These are phyloP conservation scores for Stereocaulon alpinum DNA, from an alignment of 495 filamentous ascomycete species.

Conservation along the genomic window DNA sequence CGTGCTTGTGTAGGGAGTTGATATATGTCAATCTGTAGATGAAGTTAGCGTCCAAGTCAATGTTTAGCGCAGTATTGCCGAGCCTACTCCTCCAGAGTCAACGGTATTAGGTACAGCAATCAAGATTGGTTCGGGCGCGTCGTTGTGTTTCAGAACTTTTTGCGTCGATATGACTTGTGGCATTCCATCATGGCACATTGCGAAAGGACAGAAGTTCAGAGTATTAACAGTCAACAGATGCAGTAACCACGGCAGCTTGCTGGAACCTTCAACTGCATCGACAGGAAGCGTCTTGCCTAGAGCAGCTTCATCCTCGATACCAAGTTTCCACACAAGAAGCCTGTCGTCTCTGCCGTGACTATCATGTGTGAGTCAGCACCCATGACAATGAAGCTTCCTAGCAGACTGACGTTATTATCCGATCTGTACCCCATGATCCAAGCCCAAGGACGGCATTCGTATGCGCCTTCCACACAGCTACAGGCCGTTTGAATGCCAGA, in stretches of 20 bases:
- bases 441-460: slow-evolving; percentile 65
- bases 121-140: slow-evolving; percentile 32
- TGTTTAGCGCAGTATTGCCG: neutral
- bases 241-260: slow-evolving; percentile 69
- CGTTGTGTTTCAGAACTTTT: slow-evolving; percentile 10
- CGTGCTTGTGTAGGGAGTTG: slow-evolving; percentile 65
- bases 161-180: slow-evolving; percentile 5
- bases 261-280: slow-evolving; percentile 31
- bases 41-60: neutral
- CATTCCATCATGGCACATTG: slow-evolving; percentile 40
- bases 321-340: slow-evolving; percentile 73
- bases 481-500: slow-evolving; percentile 66
- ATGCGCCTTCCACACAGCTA: slow-evolving; percentile 83
- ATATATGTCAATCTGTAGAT: slow-evolving; percentile 67
- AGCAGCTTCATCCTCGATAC: slow-evolving; percentile 46
- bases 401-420: slow-evolving; percentile 60
- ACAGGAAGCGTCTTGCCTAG: slow-evolving; percentile 66
- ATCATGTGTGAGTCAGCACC: neutral
- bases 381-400: neutral
- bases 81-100: slow-evolving; percentile 57
- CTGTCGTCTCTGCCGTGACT: slow-evolving; percentile 89
- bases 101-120: slow-evolving; percentile 70
- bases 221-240: slow-evolving; percentile 80
- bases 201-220: slow-evolving; percentile 91
- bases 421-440: slow-evolving; percentile 53